Conservation (phyloP, 306 rosid genomes). For the Erythrophleum fordii region DNA sequence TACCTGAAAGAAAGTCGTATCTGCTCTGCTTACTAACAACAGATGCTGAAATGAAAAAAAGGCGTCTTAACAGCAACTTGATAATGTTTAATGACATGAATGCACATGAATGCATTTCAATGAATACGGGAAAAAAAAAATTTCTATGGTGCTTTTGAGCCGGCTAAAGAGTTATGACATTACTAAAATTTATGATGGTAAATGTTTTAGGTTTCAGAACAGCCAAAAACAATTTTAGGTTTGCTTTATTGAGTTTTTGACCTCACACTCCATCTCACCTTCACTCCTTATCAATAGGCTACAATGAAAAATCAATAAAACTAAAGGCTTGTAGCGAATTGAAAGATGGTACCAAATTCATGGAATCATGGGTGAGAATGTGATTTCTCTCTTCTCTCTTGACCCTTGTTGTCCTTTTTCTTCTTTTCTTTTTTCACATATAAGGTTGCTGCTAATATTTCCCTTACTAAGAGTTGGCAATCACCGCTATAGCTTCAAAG, state of each 20-base stretch:
- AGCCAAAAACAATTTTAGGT: neutral
- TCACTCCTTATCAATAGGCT: slow-evolving; percentile 11
- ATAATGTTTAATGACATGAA: slow-evolving; percentile 28
- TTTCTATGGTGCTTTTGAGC: neutral
- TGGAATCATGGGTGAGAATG: slow-evolving; percentile 15
- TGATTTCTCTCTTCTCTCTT: neutral
- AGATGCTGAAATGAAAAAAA: slow-evolving; percentile 68
- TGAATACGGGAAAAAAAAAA: neutral
- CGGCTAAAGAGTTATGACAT: neutral
- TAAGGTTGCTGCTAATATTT: slow-evolving; percentile 6
- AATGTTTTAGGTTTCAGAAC: slow-evolving; percentile 24
- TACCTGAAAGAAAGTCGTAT: slow-evolving; percentile 95
- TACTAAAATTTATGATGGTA: neutral
- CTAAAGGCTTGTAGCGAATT: slow-evolving; percentile 20
- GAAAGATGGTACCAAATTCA: slow-evolving; percentile 22
- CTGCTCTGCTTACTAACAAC: slow-evolving; percentile 68
- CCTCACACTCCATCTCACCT: slow-evolving; percentile 15
- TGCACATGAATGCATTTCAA: slow-evolving; percentile 7
- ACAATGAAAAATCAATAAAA: slow-evolving; percentile 4
- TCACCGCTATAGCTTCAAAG: neutral
- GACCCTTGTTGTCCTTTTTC: neutral
- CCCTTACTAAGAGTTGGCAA: slow-evolving; percentile 13
- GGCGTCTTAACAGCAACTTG: slow-evolving; percentile 15
- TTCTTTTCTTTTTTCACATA: neutral
- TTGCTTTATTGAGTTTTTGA: slow-evolving; percentile 3